Evolutionary conservation across 2,329 filamentous ascomycete genomes (phyloP).

Genomic region (Chaetomiaceae sp.): DNA sequence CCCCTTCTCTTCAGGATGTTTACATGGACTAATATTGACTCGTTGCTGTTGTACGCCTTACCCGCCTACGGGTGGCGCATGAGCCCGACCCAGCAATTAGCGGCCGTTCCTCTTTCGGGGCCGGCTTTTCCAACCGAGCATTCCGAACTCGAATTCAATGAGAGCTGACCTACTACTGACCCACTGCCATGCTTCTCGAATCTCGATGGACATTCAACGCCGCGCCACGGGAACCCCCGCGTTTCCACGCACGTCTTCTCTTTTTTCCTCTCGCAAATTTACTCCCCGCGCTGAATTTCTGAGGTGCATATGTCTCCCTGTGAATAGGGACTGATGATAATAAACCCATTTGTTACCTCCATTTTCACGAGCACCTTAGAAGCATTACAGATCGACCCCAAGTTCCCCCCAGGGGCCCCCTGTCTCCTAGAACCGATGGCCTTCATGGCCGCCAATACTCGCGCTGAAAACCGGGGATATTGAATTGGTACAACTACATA

Average conservation of each 20-base stretch:
- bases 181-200: constrained; percentile 3
- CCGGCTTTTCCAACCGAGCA: no score
- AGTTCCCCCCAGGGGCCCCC: no score
- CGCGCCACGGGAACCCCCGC: constrained; percentile 8
- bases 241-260: constrained; percentile 1
- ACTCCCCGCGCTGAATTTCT: no score
- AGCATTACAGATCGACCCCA: no score
- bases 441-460: neutral
- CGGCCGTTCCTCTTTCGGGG: neutral
- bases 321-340: no score
- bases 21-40: neutral
- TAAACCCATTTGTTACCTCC: no score
- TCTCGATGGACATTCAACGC: neutral
- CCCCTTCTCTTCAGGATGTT: neutral
- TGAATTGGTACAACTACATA: neutral
- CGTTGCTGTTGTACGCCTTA: neutral
- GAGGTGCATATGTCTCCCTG: neutral
- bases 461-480: neutral
- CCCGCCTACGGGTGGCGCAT: constrained; percentile 4
- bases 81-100: constrained; percentile 3
- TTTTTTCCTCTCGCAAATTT: no score
- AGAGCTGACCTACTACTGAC: neutral
- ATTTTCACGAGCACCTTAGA: no score
- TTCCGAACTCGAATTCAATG: no score
- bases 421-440: neutral